A percentile compares a stretch with the other conserved stretches of the same genome.
Evolutionary conservation across 441 rosid genomes (phyloP).

Genomic region (Melastoma candidum): DNA sequence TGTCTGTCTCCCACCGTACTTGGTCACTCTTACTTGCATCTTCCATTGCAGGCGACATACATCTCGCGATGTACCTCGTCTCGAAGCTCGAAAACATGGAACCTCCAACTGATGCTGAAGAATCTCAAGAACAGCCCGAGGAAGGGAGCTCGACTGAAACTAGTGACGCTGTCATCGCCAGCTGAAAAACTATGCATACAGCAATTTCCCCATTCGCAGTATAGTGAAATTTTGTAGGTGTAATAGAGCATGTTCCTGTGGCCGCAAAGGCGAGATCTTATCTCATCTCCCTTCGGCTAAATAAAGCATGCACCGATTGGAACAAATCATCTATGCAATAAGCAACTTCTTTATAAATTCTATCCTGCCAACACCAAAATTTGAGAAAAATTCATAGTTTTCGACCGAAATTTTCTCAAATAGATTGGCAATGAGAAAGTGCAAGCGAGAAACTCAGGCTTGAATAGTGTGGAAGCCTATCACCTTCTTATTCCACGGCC

Average conservation of each 20-base stretch:
- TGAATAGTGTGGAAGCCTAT: conserved; percentile 21
- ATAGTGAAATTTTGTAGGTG: too few species aligned
- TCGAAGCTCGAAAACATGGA: conserved; percentile 41
- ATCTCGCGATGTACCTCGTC: conserved; percentile 63
- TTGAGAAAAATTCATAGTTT: too few species aligned
- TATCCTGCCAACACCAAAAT: too few species aligned
- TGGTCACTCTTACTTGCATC: neutral
- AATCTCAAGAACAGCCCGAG: conserved; percentile 20
- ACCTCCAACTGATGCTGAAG: conserved; percentile 21
- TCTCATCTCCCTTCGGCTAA: too few species aligned
- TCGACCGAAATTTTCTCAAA: too few species aligned
- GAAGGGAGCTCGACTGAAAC: conserved; percentile 14
- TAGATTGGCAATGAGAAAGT: too few species aligned
- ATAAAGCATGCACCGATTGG: too few species aligned
- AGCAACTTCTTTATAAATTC: too few species aligned
- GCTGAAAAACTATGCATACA: neutral
- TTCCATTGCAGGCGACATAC: conserved; percentile 41
- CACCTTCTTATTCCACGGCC: conserved; percentile 92
- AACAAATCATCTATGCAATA: too few species aligned
- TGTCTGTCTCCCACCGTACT: neutral
- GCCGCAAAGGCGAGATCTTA: too few species aligned
- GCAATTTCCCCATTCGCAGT: too few species aligned
- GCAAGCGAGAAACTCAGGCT: neutral
- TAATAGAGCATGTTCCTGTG: too few species aligned
- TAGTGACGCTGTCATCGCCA: conserved; percentile 4